Base-by-base conservation (phyloP, 78 protist species). In the Tieghemostelium lacteum region DNA sequence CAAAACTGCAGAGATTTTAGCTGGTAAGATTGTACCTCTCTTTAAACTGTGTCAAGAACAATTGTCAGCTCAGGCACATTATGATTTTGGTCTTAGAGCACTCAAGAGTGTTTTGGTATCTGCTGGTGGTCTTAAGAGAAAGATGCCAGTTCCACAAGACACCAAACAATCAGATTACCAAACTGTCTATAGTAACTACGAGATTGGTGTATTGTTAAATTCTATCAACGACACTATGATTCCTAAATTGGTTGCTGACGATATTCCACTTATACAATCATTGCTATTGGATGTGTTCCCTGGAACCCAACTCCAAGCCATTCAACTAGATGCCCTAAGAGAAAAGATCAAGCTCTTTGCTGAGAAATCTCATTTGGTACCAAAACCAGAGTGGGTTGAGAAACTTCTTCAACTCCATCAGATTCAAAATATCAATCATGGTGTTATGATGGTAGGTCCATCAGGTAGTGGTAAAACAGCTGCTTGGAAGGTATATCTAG, bases 31-130 rank as follows among this genome's bases (percentile, higher is more conserved):
- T 55, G 99, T 98, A 39, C 98, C 99, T 24, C 89, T 99, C 42
- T 99, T 98, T 95, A 33, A 87, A 28, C 94, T 98, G 31, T 98
- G 99, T 87, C 55, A 69, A 37, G 98, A 96, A 64, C 99, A 97
- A 72, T 94, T 99, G 39, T 92, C 97, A 3, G 36, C 86, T 3
- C 99, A 98, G 72, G 28, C 96, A 1, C 99, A 99, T 92, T 99
- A 99, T 87, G 99, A 99, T 92, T 99, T 98, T 57, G 99, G 99
- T 14, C 76, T 99, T n/a, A 99, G 99, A 31, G 98, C 99, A 5
- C 93, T 99, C 26, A 98, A 98, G 95, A 45, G 94, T 58, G 98
- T 97, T 3, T 94, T 99, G 54, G 96, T 92, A 2, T 66, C 80
- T 29, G 99, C 99, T 0, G 99, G 99, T 37, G 69, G 78, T 70